Conservation (phyloP, 129 eudicot species). For the Scalesia atractyloides region DNA sequence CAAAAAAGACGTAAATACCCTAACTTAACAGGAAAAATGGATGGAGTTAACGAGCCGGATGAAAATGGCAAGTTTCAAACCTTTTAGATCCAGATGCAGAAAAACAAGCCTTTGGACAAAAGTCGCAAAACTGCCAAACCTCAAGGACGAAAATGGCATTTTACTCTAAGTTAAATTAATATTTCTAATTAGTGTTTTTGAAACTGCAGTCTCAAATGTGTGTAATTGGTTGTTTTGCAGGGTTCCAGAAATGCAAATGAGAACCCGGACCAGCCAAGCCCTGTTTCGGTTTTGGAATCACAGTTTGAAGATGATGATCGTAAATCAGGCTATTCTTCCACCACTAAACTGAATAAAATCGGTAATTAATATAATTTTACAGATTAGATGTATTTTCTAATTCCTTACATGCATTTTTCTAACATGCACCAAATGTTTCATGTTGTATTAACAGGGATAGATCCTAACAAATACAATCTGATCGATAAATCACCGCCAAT, state of each 20-base stretch:
- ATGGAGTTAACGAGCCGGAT: no score
- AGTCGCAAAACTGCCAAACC: no score
- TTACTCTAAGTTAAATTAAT: neutral
- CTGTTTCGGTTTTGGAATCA: constrained; percentile 69
- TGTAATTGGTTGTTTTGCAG: constrained; percentile 40
- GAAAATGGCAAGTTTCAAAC: no score
- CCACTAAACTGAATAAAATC: constrained; percentile 37
- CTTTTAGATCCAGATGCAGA: no score
- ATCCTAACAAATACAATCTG: constrained; percentile 51
- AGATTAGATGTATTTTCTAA: neutral
- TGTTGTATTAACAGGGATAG: constrained; percentile 41
- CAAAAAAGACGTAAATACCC: no score
- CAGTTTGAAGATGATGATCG: constrained; percentile 64
- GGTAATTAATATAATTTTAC: constrained; percentile 41
- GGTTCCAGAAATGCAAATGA: constrained; percentile 48
- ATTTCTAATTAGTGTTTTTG: neutral
- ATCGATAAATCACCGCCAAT: constrained; percentile 95
- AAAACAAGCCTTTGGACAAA: no score
- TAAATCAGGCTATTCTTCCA: constrained; percentile 38
- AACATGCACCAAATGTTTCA: constrained; percentile 9
- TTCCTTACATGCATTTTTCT: constrained; percentile 2
- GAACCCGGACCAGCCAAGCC: constrained; percentile 88
- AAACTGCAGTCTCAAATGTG: constrained; percentile 11
- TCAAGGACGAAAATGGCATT: no score
- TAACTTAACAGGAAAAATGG: no score